Percentiles rank a stretch among this genome's conserved stretches.
phyloP scores from a whole-genome alignment of 495 filamentous ascomycete species.

The Neurospora sp. region DNA sequence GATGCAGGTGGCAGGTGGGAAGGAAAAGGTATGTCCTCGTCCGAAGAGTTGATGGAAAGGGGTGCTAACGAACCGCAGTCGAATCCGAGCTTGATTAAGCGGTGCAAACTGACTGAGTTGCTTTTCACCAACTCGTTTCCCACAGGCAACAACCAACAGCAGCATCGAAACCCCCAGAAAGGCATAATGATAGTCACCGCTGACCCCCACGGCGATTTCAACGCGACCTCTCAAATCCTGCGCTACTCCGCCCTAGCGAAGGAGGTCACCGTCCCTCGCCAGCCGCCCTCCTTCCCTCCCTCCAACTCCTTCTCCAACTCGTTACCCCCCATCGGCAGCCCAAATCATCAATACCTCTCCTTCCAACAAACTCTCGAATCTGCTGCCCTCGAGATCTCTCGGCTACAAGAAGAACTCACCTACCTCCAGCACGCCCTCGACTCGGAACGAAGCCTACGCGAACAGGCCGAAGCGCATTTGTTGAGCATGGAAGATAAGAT shows the following conservation, averaged over 20 bases:
- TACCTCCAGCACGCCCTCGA: conserved; percentile 54
- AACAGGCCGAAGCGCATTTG: conserved; percentile 50
- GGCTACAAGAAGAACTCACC: conserved; percentile 67
- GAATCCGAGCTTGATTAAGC: conserved; percentile 80
- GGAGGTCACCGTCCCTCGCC: conserved; percentile 83
- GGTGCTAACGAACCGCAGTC: conserved; percentile 37
- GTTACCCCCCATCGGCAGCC: conserved; percentile 20
- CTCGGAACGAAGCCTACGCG: conserved; percentile 42
- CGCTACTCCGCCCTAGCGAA: conserved; percentile 89
- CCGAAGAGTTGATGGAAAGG: background rate
- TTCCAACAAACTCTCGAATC: conserved; percentile 53
- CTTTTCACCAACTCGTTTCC: conserved; percentile 94
- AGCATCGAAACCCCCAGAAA: conserved; percentile 57
- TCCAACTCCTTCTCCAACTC: conserved; percentile 27
- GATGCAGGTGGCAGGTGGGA: conserved; percentile 73
- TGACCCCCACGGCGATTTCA: conserved; percentile 88
- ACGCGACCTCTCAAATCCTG: conserved; percentile 91
- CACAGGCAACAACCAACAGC: conserved; percentile 37
- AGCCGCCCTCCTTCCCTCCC: conserved; percentile 13
- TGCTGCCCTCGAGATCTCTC: conserved; percentile 62
- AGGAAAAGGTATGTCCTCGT: conserved; percentile 54
- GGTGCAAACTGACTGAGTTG: conserved; percentile 94
- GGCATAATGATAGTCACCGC: conserved; percentile 95
- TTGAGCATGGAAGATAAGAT: conserved; percentile 56
- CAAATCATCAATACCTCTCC: conserved; percentile 14